Base-by-base conservation (phyloP, 345 rosid species). In the Salix dunnii region DNA sequence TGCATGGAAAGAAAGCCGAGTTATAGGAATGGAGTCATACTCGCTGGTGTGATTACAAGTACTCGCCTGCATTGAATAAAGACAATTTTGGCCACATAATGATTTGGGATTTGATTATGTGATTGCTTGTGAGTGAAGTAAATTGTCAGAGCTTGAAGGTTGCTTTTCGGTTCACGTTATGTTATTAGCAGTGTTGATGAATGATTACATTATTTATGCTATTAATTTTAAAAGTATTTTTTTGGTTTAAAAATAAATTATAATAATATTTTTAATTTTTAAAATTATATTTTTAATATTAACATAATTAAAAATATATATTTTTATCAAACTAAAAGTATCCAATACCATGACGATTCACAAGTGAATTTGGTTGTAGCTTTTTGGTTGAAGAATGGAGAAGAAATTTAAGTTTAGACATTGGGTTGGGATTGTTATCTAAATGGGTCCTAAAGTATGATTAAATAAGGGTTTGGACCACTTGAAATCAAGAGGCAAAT, bases 1-100 rank as follows among this genome's bases (percentile, higher is more conserved):
- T 67, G 73, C 78, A 75, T 67, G 73, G 55, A 75, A 75, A 66
- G 38, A 14, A 75, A 68, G 73, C 12, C 6, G 38, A 16, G 66
- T 30, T 28, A 4, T 14, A 46, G 28, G 51, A 7, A 25, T 16
- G 31, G 55, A 27, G 35, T 40, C 43, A 3, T 23, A 16, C 36
- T 73, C 14, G 49, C 67, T 14, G 16, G 9, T 60, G 43, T 25
- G 13, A 12, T 3, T 21, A 58, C 25, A 38, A 40, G 6, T 63
- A 17, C 28, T 46, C 76, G 27, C 35, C 43, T 16, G 23, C 28
- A 14, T n/a, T 55, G 35, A 10, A n/a, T 7, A 33, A 31, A 25
- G 2, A 55, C 61, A 53, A 33, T 53, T 38, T 53, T 60, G 51
- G 23, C 23, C 18, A 3, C 53, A 40, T 25, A 53, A 10, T 75